phyloP scores from a whole-genome alignment of 148 eudicot species.

The Chenopodium formosanum region DNA sequence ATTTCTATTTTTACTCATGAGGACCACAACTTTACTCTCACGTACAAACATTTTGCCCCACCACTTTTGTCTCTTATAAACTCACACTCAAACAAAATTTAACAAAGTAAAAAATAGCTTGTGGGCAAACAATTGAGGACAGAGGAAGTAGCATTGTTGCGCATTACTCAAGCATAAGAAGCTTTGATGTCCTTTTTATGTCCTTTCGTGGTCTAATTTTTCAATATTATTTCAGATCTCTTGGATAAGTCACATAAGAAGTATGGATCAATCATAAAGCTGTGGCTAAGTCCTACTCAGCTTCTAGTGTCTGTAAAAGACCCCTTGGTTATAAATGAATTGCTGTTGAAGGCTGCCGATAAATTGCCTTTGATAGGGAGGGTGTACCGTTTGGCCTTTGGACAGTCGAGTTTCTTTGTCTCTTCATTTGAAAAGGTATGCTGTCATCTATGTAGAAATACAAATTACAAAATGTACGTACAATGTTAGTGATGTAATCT shows the following conservation, averaged over 20 bases:
- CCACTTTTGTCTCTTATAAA: too few species aligned
- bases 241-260: slow-evolving; percentile 41
- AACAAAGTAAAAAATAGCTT: too few species aligned
- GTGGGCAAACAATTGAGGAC: too few species aligned
- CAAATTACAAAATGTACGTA: background rate
- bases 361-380: slow-evolving; percentile 54
- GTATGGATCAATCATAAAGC: slow-evolving; percentile 47
- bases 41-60: too few species aligned
- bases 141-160: too few species aligned
- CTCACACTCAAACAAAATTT: too few species aligned
- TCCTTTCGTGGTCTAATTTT: slow-evolving; percentile 3
- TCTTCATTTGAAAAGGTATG: slow-evolving; percentile 51
- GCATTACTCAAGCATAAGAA: background rate
- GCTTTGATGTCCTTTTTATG: background rate
- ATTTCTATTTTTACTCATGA: too few species aligned
- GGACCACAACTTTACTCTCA: too few species aligned
- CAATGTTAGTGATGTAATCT: background rate
- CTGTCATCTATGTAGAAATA: background rate
- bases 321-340: slow-evolving; percentile 38
- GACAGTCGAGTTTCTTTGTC: slow-evolving; percentile 49
- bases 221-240: slow-evolving; percentile 36
- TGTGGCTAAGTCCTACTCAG: slow-evolving; percentile 56
- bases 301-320: slow-evolving; percentile 52
- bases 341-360: slow-evolving; percentile 53
- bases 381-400: slow-evolving; percentile 48